Evolutionary conservation across 352 stramenopile genomes (phyloP), one percentile per base, ranked within the genome.

Genomic region (Phytophthora citrophthora): DNA sequence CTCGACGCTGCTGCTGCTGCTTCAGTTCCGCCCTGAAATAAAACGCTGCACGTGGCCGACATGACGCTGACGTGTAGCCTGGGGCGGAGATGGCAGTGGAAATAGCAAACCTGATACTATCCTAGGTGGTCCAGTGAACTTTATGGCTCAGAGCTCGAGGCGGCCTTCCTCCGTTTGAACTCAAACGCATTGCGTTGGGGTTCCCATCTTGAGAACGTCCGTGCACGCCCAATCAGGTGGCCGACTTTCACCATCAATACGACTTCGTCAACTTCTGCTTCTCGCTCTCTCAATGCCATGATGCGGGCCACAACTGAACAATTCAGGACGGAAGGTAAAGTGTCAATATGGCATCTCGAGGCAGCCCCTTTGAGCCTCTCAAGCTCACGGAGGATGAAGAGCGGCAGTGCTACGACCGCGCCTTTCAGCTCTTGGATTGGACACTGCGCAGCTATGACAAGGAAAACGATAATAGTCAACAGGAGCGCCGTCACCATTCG

Each of bases 361-460:
- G 27, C 11, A 49, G 41, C 15, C 52, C 59, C 5, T 68, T 61
- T 41, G 38, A 36, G 23, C 8, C 49, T 7, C 15, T 74, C 5
- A 31, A 57, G 15, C 46, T 74, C 3, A 59, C 54, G 20, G 16
- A 41, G 8, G 50, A 62, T 5, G 54, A 74, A 23, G 5, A 62
- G 16, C 49, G 68, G 26, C 50, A 57, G 0, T 68, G 61, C 36
- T 52, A 71, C 10, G 67, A 74, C 5, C 45, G 49, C 5, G 48
- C 63, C 13, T 59, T 64, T 27, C 58, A 76, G 27, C 44, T 76
- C 13, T 47, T 76, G 1, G 68, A 76, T 16, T 38, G 58, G 36
- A 70, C 68, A n/a, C 50, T 73, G n/a, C 50, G 54, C 26, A 72
- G 40, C 39, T 74, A 64, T 26, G 66, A 74, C 39, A 54, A 70